Evolutionary conservation across 2,329 filamentous ascomycete genomes (phyloP).

Genomic region (Alternaria brassicae): DNA sequence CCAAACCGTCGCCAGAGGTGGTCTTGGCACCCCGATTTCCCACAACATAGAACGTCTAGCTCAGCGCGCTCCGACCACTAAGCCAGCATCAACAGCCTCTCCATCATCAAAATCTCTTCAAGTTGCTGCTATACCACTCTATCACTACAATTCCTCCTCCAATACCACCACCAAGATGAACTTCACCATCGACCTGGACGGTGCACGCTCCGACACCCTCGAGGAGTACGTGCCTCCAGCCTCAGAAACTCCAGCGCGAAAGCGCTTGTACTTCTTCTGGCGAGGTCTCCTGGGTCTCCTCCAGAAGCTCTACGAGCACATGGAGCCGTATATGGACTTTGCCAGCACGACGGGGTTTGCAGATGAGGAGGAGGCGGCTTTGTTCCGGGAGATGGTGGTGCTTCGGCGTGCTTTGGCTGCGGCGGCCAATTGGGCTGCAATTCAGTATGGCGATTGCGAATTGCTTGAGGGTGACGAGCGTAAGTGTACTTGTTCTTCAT

Average conservation of each 20-base stretch:
- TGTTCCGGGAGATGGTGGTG: background rate
- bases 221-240: background rate
- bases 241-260: background rate
- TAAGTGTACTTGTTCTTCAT: background rate
- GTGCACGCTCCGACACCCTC: background rate
- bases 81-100: background rate
- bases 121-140: background rate
- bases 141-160: background rate
- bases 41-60: background rate
- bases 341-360: too few species aligned
- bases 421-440: background rate
- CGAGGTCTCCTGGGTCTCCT: background rate
- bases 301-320: background rate
- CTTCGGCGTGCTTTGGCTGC: background rate
- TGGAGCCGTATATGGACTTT: too few species aligned
- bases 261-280: background rate
- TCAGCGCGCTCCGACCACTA: background rate
- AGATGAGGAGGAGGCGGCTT: background rate
- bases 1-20: background rate
- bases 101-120: background rate
- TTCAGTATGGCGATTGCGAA: background rate
- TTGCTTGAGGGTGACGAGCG: background rate
- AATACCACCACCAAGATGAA: background rate
- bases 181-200: background rate
- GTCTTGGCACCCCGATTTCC: background rate